These are phyloP conservation scores for Phaseolus lunatus DNA, from an alignment of 306 rosid genomes.

Conservation along the genomic window DNA sequence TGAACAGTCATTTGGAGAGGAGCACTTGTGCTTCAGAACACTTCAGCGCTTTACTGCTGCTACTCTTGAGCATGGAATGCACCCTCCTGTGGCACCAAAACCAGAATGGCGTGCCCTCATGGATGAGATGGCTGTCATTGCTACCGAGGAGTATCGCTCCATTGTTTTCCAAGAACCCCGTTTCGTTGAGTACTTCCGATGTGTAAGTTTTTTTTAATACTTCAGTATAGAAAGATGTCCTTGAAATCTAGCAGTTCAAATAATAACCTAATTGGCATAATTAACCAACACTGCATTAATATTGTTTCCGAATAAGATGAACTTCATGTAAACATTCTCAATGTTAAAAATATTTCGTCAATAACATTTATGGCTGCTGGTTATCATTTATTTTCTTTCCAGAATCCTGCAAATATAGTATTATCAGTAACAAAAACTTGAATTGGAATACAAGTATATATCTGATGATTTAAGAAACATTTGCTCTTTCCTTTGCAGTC, in stretches of 20 bases:
- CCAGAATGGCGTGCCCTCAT: slow-evolving; percentile 91
- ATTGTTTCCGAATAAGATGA: background rate
- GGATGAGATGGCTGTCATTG: slow-evolving; percentile 86
- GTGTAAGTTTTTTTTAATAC: slow-evolving; percentile 54
- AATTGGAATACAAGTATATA: background rate
- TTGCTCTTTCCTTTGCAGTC: slow-evolving; percentile 26
- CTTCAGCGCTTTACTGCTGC: slow-evolving; percentile 91
- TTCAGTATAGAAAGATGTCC: slow-evolving; percentile 6
- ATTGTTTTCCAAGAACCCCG: slow-evolving; percentile 86
- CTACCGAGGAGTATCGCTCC: slow-evolving; percentile 80
- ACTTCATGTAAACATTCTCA: background rate
- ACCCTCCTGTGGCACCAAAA: slow-evolving; percentile 78
- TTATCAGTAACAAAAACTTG: background rate
- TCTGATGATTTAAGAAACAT: background rate
- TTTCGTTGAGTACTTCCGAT: slow-evolving; percentile 84
- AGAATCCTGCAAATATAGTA: background rate
- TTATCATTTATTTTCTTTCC: background rate
- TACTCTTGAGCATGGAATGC: slow-evolving; percentile 95
- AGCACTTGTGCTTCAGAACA: slow-evolving; percentile 86
- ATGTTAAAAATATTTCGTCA: background rate
- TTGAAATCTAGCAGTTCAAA: slow-evolving; percentile 25
- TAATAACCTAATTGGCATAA: slow-evolving; percentile 9
- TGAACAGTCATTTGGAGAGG: slow-evolving; percentile 90
- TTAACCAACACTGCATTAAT: background rate
- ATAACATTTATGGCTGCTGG: background rate